Evolutionary conservation across 331 rosid genomes (phyloP).

Genomic region (Malus hybrid): DNA sequence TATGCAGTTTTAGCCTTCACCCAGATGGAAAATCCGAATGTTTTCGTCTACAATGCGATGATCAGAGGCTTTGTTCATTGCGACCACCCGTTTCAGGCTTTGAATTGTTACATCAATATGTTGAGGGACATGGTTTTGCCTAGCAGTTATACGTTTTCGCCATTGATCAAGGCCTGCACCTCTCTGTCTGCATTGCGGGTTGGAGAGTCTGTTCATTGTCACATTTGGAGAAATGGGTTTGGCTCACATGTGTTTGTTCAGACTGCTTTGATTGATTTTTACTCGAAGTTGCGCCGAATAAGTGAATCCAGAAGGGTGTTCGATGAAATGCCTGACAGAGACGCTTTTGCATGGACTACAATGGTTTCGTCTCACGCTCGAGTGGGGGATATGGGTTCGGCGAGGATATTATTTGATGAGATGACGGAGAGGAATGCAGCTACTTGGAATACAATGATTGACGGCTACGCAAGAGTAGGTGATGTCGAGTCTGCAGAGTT

Average conservation of each 20-base stretch:
- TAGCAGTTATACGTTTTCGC: slow-evolving; percentile 62
- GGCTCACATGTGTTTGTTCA: slow-evolving; percentile 61
- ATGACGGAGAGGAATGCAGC: slow-evolving; percentile 48
- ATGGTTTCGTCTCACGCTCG: slow-evolving; percentile 47
- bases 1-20: slow-evolving; percentile 43
- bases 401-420: slow-evolving; percentile 42
- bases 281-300: slow-evolving; percentile 31
- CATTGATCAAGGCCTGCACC: slow-evolving; percentile 58
- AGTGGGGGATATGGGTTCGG: slow-evolving; percentile 41
- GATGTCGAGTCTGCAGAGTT: slow-evolving; percentile 38
- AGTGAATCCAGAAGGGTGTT: slow-evolving; percentile 42
- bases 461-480: slow-evolving; percentile 57
- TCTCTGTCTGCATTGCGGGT: slow-evolving; percentile 17
- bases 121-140: slow-evolving; percentile 34
- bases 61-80: slow-evolving; percentile 50
- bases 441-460: slow-evolving; percentile 71
- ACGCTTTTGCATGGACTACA: slow-evolving; percentile 67
- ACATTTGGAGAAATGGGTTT: slow-evolving; percentile 63
- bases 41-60: slow-evolving; percentile 62
- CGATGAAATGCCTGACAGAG: slow-evolving; percentile 64
- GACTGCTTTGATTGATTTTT: slow-evolving; percentile 60
- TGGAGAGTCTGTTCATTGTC: slow-evolving; percentile 50
- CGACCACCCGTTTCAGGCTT: slow-evolving; percentile 31
- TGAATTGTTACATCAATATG: slow-evolving; percentile 41
- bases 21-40: slow-evolving; percentile 47